phyloP scores from a whole-genome alignment of 2,329 filamentous ascomycete genomes.

The Taxawa tesnikishii region DNA sequence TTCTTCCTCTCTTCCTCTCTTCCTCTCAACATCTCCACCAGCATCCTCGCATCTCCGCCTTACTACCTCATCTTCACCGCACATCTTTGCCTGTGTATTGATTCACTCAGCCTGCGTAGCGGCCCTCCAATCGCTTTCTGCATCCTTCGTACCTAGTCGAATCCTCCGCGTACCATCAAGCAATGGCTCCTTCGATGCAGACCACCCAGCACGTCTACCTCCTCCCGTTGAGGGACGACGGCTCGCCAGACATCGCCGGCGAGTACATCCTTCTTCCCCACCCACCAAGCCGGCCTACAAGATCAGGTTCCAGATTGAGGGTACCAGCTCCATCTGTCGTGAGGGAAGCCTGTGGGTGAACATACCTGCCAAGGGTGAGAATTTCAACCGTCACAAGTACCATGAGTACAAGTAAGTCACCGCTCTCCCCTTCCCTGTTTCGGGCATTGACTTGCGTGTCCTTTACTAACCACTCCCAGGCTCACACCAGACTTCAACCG shows the following conservation, averaged over 20 bases:
- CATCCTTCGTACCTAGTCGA: no score
- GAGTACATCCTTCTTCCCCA: constrained; percentile 85
- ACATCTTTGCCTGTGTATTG: no score
- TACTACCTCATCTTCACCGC: no score
- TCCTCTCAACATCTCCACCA: no score
- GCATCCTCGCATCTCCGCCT: no score
- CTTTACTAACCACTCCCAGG: no score
- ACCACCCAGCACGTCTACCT: constrained; percentile 52
- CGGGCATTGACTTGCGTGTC: no score
- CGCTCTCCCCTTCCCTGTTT: not conserved
- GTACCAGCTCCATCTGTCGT: constrained; percentile 88
- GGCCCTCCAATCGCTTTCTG: no score
- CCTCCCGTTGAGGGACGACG: constrained; percentile 82
- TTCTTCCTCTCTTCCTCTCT: no score
- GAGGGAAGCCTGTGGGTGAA: constrained; percentile 96
- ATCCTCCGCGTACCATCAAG: no score
- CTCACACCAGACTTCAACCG: constrained; percentile 87
- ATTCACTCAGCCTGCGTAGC: no score
- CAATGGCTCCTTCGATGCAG: constrained; percentile 23
- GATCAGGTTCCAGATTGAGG: constrained; percentile 82
- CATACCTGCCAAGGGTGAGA: constrained; percentile 63
- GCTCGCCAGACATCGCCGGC: constrained; percentile 77
- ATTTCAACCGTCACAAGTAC: constrained; percentile 70
- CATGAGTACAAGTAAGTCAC: constrained; percentile 71
- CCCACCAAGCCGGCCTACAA: constrained; percentile 60